These are phyloP conservation scores for Lupinus albus DNA, from an alignment of 306 rosid species.

Conservation along the genomic window DNA sequence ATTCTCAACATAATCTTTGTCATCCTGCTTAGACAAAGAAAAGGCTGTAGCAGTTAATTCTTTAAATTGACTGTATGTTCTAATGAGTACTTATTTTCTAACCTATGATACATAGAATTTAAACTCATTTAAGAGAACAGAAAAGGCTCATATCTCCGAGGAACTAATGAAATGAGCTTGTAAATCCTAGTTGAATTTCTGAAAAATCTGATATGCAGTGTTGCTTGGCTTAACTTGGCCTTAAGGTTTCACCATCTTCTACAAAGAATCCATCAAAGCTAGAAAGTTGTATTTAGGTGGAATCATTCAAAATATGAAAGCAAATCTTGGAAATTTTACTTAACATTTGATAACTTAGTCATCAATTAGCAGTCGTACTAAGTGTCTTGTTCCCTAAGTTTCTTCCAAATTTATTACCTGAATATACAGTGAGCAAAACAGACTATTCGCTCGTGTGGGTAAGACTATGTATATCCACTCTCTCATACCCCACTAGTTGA, in stretches of 20 bases:
- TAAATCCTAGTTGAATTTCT: slow-evolving; percentile 12
- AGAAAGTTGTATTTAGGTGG: slow-evolving; percentile 14
- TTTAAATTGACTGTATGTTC: slow-evolving; percentile 23
- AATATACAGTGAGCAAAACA: background rate
- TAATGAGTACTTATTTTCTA: background rate
- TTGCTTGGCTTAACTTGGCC: background rate
- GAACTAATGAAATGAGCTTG: background rate
- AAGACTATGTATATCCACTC: too few species aligned
- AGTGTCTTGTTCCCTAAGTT: background rate
- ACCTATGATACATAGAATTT: background rate
- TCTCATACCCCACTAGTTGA: too few species aligned
- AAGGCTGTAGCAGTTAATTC: background rate
- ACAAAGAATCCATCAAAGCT: background rate
- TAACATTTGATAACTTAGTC: background rate
- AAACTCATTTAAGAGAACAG: background rate
- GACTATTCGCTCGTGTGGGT: too few species aligned
- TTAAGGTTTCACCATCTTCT: background rate
- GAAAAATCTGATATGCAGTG: background rate
- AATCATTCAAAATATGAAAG: slow-evolving; percentile 19
- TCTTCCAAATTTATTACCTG: background rate
- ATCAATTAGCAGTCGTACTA: slow-evolving; percentile 4
- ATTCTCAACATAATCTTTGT: slow-evolving; percentile 57
- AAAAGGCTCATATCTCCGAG: background rate
- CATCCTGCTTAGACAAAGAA: slow-evolving; percentile 52
- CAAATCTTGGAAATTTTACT: background rate